Base-by-base conservation (phyloP, 257 asterid species). In the Jacaranda mimosifolia region DNA sequence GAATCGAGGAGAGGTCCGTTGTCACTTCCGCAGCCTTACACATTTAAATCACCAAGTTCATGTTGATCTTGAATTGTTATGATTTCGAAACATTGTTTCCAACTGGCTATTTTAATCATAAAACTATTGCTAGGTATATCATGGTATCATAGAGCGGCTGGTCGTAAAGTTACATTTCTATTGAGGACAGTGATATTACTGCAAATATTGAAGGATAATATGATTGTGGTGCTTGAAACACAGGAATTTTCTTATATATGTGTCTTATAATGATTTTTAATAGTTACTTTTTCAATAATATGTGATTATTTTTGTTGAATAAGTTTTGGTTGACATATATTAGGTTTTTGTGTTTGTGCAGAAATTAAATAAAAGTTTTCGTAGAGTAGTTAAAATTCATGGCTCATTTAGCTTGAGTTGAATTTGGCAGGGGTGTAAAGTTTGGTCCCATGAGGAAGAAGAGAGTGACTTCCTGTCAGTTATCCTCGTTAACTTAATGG, bases 1-100 rank as follows among this genome's bases (percentile, higher is more conserved):
- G 97, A 90, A 60, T 77, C 92, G 46, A 89, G 97, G 87, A 89
- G 97, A 93, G 99, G 99, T 93, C 97, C 93, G 87, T 83, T 93
- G 94, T 79, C 86, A 40, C 97, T 94, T 81, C 97, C 98, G 51
- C 94, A 84, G 87, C 85, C 87, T 83, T 85, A 66, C 70, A 82
- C 96, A 36, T 91, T 92, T 83, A 85, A 85, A 66, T 81, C 81
- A 66, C 86, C 85, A 21, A 35, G 58, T 70, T 81, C 79, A 26
- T 81, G 63, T 63, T 86, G 85, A 78, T 72, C 62, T 57, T 65
- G 57, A 70, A 32, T 65, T 56, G 42, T 26, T 51, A 39, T 39
- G 11, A 6, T n/a, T 6, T 40, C 26, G 11, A 14, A 58, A 12
- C 35, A 68, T 36, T 3, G 36, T 35, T 9, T 13, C 43, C 4